Conservation (phyloP, 352 stramenopile genomes). For the Pythium diclinum region DNA sequence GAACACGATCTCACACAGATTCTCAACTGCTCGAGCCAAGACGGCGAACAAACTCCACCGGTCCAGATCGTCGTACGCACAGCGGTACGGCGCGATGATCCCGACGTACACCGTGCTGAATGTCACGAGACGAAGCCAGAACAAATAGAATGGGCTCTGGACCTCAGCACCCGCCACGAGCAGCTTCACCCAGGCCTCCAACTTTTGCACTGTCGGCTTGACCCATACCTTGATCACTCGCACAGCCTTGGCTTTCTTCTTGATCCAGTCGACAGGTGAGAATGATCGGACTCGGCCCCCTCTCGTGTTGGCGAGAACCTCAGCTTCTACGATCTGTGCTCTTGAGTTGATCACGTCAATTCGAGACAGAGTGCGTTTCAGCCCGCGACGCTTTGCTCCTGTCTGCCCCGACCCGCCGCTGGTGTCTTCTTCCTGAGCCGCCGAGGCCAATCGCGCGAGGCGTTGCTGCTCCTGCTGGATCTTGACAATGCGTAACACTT, state of each 20-base stretch:
- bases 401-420: background rate
- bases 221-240: background rate
- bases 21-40: conserved; percentile 32
- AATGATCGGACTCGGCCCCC: conserved; percentile 19
- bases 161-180: conserved; percentile 45
- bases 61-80: conserved; percentile 53
- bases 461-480: conserved; percentile 63
- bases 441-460: conserved; percentile 39
- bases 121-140: conserved; percentile 48
- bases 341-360: conserved; percentile 48
- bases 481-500: conserved; percentile 50
- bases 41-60: conserved; percentile 41
- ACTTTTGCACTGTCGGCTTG: background rate
- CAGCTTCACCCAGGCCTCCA: background rate
- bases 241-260: conserved; percentile 4
- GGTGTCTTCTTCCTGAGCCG: conserved; percentile 29
- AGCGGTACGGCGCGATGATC: conserved; percentile 46
- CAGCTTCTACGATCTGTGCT: conserved; percentile 49
- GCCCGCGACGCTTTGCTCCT: conserved; percentile 3
- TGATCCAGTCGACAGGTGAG: background rate
- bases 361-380: conserved; percentile 32
- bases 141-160: conserved; percentile 52
- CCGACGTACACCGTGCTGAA: conserved; percentile 49
- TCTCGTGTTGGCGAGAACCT: conserved; percentile 36
- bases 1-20: conserved; percentile 44